Evolutionary conservation across 2,329 filamentous ascomycete species (phyloP), one percentile per base, ranked within the genome.

Genomic region (Corniculantispora saksenae): DNA sequence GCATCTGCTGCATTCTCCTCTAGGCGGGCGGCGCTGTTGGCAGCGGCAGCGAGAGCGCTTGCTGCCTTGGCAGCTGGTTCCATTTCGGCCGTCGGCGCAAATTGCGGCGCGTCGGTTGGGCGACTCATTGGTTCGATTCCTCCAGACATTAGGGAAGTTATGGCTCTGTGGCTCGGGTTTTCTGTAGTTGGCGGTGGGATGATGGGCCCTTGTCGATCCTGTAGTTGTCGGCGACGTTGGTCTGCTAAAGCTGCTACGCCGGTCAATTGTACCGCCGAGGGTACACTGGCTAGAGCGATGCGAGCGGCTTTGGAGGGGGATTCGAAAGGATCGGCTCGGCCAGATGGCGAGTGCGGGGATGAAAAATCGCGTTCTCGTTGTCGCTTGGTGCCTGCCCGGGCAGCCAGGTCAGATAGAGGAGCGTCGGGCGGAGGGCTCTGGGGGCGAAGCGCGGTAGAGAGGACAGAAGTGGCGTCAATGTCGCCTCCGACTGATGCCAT

Each of bases 271-370:
- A 80, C 74, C 51, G 82, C 79, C 17, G 83, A 80, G 65, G 77
- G 78, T 66, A 78, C 76, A 43, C 78, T 76, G 61, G 78, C 70
- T 69, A 82, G 69, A 55, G 80, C 81, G 25, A 86, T 76, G 32
- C 84, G 82, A 63, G 84, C 83, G 57, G 83, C 78, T 72, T 87
- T 87, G 60, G 82, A 79, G 6, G 85, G 84, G 29, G 84, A 86
- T 21, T 80, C 75, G 60, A 83, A 78, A 61, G 76, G 72, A 69
- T 76, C 70, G 62, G 76, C 61, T 67, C 70, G 65, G 61, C 74
- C 69, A 58, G 71, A 64, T 12, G 74, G 68, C 25, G 75, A 71
- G 60, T 74, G 72, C 47, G 78, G 75, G 63, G 79, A 78, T 29
- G 77, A 73, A 29, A 82, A 81, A 12, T 82, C 82, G 17, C 78